phyloP scores from a whole-genome alignment of 2,329 filamentous ascomycete species.

The Alternaria panax region DNA sequence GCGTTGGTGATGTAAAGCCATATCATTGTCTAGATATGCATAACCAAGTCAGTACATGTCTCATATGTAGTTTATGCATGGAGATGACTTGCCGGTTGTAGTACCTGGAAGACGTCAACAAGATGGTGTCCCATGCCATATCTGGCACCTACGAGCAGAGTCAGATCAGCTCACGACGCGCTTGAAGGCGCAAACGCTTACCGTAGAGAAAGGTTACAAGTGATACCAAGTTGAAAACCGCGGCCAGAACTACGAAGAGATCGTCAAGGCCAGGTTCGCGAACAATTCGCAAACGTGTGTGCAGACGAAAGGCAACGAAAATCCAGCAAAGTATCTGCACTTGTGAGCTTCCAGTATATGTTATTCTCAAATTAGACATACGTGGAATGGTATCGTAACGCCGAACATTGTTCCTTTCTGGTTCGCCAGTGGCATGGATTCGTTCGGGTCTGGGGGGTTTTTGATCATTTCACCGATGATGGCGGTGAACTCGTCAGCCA shows the following conservation, averaged over 20 bases:
- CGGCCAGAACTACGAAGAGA: conserved; percentile 40
- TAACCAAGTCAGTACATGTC: no score
- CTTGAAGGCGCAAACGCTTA: conserved; percentile 5
- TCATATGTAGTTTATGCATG: no score
- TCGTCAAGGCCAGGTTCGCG: conserved; percentile 47
- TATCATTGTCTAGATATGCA: no score
- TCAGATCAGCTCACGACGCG: conserved; percentile 4
- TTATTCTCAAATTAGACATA: conserved; percentile 10
- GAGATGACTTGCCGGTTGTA: no score
- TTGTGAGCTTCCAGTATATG: conserved; percentile 10
- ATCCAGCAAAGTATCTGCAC: conserved; percentile 34
- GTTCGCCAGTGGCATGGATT: conserved; percentile 31
- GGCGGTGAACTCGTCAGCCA: conserved; percentile 18
- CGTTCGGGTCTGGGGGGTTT: conserved; percentile 34
- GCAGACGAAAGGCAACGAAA: conserved; percentile 36
- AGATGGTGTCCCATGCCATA: conserved; percentile 45
- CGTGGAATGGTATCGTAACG: conserved; percentile 39
- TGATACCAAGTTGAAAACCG: conserved; percentile 30
- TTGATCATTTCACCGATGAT: conserved; percentile 27
- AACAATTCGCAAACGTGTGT: conserved; percentile 36
- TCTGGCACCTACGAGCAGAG: conserved; percentile 23
- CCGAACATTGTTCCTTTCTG: conserved; percentile 33
- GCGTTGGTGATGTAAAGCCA: conserved; percentile 37
- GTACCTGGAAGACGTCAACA: conserved; percentile 17
- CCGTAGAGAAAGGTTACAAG: conserved; percentile 30